Evolutionary conservation across 106 monocot genomes (phyloP), one percentile per base, ranked within the genome.

Genomic region (Vanilla planifolia): DNA sequence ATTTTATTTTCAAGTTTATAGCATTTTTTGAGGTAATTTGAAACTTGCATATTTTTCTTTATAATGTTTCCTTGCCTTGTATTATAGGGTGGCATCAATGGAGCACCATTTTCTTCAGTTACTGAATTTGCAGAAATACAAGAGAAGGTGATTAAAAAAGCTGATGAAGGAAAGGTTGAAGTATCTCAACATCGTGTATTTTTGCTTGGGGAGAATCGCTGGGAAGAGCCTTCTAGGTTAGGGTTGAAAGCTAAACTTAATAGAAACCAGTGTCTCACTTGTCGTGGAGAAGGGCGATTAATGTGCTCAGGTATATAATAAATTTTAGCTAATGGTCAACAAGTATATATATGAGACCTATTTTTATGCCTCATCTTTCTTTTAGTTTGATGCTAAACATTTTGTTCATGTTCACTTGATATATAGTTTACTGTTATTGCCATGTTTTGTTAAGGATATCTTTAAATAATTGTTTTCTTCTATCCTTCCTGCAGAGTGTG

Each of bases 171-270:
- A 27, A 58, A 76, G 59, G 45, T 74, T 15, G 77, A 84, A 33
- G 70, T 79, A 47, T 77, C 84, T 37, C 42, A 76, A n/a, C 68
- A 79, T 6, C 77, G 66, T 74, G 95, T 96, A 2, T 96, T 91
- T 70, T 87, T 96, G 67, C 80, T 96, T 11, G 95, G 95, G 5
- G 95, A 96, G 72, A 96, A 96, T 36, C 68, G 95, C 7, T 96
- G 95, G 95, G 95, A 96, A 79, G 95, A 96, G 21, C 81, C 90
- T 41, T 71, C 84, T 5, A 84, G 90, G 59, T 64, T 96, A 16
- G 42, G 23, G 20, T 55, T 23, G 13, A 76, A 48, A 55, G 62
- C 79, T 51, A 89, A 68, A 41, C 50, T 43, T 8, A 47, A n/a
- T 39, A 6, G 24, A 33, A 30, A 51, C 35, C 59, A 64, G 21